Base-by-base conservation (phyloP, 371 early-diverging fungal species). In the Zychaea mexicana region DNA sequence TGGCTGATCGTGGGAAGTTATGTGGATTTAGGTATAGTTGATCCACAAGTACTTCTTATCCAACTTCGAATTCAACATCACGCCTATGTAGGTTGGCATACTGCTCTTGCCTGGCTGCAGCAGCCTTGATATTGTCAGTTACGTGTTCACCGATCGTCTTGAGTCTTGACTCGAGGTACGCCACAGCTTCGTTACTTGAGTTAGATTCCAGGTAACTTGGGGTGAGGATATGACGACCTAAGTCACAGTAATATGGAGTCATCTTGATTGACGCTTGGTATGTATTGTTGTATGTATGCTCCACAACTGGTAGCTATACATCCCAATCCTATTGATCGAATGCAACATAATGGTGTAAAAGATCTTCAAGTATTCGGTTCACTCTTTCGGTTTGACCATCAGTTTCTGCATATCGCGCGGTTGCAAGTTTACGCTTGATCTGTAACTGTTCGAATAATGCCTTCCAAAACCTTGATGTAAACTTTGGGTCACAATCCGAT, bases 401-500 rank as follows among this genome's bases (percentile, higher is more conserved):
- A 1, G 26, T 54, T 31, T 54, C 21, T 15, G 54, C 27, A 19
- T 54, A 28, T 21, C 10, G 6, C 13, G 54, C 54, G 0, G 54
- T 26, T 0, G 54, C 21, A 21, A 54, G 21, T 21, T 54, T 19
- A 7, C 38, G 38, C n/a, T n/a, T n/a, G n/a, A n/a, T n/a, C n/a
- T n/a, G n/a, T n/a, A n/a, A n/a, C n/a, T n/a, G n/a, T n/a, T n/a
- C n/a, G n/a, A n/a, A n/a, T n/a, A n/a, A n/a, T n/a, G n/a, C n/a
- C n/a, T n/a, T n/a, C n/a, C n/a, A 78, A 45, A 79, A 82, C 6
- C 61, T 49, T 0, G 80, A 76, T 5, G 66, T 77, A 57, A 88
- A 88, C 1, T 52, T 38, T 0, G 74, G 38, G 0, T 79, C 82
- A 15, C 84, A 68, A 69, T 83, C 82, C 0, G 82, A 76, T 17